phyloP scores from a whole-genome alignment of 371 early-diverging fungal species.

The Apophysomyces trapeziformis region DNA sequence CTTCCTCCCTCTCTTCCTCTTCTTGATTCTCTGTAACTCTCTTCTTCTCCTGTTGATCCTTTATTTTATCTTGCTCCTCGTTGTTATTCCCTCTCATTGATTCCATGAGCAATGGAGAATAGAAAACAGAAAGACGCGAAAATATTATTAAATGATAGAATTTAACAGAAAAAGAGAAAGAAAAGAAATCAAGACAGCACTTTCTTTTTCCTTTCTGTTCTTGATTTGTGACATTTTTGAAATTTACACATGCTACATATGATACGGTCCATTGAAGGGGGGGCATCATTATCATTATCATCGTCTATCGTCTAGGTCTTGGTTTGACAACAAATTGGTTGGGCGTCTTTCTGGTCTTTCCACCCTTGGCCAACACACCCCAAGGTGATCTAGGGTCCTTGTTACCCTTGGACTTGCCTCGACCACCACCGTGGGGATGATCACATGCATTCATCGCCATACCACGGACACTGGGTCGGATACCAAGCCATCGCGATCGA shows the following conservation, averaged over 20 bases:
- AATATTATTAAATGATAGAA: no score
- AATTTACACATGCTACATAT: not conserved
- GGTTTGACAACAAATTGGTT: conserved; percentile 82
- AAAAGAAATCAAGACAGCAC: not conserved
- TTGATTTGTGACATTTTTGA: not conserved
- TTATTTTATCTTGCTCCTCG: not conserved
- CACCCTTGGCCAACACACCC: conserved; percentile 97
- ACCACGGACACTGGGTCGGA: conserved; percentile 97
- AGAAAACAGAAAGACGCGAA: not conserved
- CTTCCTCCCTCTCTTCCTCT: not conserved
- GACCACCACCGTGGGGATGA: conserved; percentile 99
- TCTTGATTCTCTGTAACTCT: not conserved
- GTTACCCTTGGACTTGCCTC: conserved; percentile 94
- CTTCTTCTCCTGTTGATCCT: not conserved
- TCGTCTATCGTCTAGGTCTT: conserved; percentile 70
- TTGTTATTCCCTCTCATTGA: not conserved
- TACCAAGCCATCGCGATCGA: conserved; percentile 80
- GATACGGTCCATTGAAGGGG: not conserved
- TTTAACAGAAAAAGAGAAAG: not conserved
- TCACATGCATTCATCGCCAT: conserved; percentile 99
- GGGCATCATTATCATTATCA: no score
- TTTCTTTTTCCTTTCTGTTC: not conserved
- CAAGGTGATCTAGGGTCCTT: conserved; percentile 92
- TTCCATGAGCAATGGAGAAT: not conserved
- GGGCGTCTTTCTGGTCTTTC: conserved; percentile 82